A percentile compares a stretch with the other conserved stretches of the same genome.
These are phyloP conservation scores for Rosa persica DNA, from an alignment of 306 rosid genomes.

Conservation along the genomic window DNA sequence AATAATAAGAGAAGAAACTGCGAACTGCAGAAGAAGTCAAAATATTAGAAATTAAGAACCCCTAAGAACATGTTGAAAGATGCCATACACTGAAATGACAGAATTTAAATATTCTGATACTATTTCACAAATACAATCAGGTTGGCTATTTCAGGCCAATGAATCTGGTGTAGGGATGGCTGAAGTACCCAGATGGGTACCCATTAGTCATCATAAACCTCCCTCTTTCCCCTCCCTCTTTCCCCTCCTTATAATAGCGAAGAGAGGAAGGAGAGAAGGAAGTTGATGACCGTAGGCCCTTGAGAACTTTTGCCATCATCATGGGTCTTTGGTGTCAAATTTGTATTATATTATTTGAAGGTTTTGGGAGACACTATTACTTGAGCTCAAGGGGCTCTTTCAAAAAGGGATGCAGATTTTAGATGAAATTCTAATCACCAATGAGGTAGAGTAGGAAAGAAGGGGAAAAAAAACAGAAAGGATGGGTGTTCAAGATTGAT, in stretches of 20 bases:
- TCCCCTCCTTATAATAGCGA: background rate
- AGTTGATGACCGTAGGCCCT: background rate
- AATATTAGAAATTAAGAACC: conserved; percentile 30
- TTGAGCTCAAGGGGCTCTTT: background rate
- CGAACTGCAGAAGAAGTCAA: conserved; percentile 66
- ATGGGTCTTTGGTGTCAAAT: background rate
- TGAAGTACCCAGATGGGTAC: background rate
- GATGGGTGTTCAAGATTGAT: background rate
- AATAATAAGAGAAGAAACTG: conserved; percentile 75
- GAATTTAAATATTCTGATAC: background rate
- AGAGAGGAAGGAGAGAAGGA: background rate
- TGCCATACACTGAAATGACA: background rate
- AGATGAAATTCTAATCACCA: background rate
- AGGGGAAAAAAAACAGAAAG: background rate
- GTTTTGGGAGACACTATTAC: too few relatives aligned
- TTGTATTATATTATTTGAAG: background rate
- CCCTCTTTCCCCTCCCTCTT: background rate
- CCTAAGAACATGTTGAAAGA: conserved; percentile 14
- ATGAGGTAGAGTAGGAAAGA: background rate
- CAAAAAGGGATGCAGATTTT: background rate
- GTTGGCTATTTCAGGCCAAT: background rate
- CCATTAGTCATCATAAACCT: too few relatives aligned
- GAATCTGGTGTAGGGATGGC: background rate
- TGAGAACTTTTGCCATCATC: background rate
- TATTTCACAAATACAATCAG: background rate